Evolutionary conservation across 139 green algal genomes (phyloP).

Genomic region (Chlamydomonas urium): DNA sequence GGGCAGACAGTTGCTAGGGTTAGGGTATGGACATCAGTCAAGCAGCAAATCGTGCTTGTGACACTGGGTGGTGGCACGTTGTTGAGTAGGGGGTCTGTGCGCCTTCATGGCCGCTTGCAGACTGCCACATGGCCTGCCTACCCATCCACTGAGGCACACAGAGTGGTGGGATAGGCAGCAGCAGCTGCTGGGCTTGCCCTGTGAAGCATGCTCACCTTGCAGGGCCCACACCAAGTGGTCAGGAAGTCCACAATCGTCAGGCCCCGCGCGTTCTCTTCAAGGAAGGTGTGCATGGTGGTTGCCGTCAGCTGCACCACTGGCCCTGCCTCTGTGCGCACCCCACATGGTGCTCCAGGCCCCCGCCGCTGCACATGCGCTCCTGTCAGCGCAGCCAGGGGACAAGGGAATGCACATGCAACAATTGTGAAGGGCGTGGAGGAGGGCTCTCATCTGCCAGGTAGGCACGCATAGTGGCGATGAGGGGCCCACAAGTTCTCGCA

Average conservation of each 20-base stretch:
- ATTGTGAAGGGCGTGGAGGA: no score
- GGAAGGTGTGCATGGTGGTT: not conserved
- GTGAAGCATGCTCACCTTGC: not conserved
- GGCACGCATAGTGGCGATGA: no score
- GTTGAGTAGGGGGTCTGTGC: not conserved
- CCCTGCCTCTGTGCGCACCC: not conserved
- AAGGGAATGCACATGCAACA: no score
- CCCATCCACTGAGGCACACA: not conserved
- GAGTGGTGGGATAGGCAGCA: not conserved
- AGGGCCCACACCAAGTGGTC: slow-evolving; percentile 1
- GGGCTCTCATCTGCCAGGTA: no score
- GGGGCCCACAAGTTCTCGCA: no score
- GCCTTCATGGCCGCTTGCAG: not conserved
- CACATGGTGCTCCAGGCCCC: no score
- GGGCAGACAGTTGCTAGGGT: not conserved
- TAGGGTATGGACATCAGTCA: not conserved
- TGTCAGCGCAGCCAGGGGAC: no score
- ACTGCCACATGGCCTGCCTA: not conserved
- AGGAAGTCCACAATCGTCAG: not conserved
- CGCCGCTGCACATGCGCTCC: no score
- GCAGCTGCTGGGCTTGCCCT: not conserved
- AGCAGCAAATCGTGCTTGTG: no score
- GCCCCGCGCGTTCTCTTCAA: not conserved
- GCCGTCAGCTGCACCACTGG: not conserved
- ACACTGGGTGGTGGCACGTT: not conserved